A percentile compares a stretch with the other conserved stretches of the same genome.
Evolutionary conservation across 176 grass and related monocot species (phyloP).

Genomic region (Oryza rufipogon): DNA sequence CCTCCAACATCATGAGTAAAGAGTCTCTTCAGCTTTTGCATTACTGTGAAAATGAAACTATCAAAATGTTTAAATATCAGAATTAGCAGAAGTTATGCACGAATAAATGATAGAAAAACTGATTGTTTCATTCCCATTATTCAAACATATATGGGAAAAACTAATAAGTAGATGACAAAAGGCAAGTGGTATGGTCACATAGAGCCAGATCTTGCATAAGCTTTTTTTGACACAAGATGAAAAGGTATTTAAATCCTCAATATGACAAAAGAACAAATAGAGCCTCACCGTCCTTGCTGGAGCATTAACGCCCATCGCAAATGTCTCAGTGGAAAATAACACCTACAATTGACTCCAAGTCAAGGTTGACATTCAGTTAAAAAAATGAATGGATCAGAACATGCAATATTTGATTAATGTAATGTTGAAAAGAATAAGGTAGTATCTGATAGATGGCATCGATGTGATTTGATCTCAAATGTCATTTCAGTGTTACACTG

Average conservation of each 20-base stretch:
- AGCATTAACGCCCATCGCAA: conserved; percentile 99
- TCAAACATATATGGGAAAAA: conserved; percentile 15
- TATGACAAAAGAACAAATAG: conserved; percentile 29
- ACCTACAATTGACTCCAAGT: conserved; percentile 63
- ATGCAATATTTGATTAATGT: conserved; percentile 12
- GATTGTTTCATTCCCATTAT: conserved; percentile 2
- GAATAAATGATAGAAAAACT: conserved; percentile 8
- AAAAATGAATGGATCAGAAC: not conserved
- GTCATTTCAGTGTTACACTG: not conserved
- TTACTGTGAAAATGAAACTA: not conserved
- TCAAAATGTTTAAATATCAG: not conserved
- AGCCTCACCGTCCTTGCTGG: conserved; percentile 86
- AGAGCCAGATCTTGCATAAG: not conserved
- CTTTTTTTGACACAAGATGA: conserved; percentile 6
- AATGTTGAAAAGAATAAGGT: not conserved
- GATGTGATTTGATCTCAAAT: conserved; percentile 6
- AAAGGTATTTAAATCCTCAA: conserved; percentile 12
- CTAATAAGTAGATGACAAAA: not conserved
- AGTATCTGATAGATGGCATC: not conserved
- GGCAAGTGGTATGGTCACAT: not conserved
- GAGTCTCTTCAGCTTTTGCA: not conserved
- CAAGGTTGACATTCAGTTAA: conserved; percentile 9
- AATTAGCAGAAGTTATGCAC: not conserved
- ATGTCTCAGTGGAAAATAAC: conserved; percentile 96
- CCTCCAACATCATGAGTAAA: not conserved